Conservation (phyloP, 306 rosid genomes). For the Pyrus pyrifolia region DNA sequence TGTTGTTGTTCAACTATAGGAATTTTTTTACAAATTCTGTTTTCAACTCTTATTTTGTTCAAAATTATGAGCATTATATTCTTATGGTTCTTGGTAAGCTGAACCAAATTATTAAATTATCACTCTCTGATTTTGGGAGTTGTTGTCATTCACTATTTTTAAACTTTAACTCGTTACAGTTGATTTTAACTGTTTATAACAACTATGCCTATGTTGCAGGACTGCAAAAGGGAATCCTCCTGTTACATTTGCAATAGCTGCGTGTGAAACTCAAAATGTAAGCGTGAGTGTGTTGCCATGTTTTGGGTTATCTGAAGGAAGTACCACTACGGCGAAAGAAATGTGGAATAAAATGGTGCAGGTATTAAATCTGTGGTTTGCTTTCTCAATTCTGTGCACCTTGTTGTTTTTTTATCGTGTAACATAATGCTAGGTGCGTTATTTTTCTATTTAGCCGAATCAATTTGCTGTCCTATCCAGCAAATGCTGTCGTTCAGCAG, state of each 20-base stretch:
- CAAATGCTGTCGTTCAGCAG: neutral
- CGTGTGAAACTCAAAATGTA: slow-evolving; percentile 96
- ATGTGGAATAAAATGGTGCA: slow-evolving; percentile 83
- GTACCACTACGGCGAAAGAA: slow-evolving; percentile 59
- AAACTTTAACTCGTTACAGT: too few species aligned
- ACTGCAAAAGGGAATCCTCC: slow-evolving; percentile 91
- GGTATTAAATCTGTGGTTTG: slow-evolving; percentile 34
- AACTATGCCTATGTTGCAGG: slow-evolving; percentile 51
- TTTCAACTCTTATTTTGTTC: neutral
- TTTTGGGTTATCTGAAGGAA: slow-evolving; percentile 85
- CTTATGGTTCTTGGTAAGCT: neutral
- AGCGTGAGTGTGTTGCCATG: slow-evolving; percentile 82
- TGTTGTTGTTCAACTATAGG: neutral
- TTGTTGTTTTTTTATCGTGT: slow-evolving; percentile 10
- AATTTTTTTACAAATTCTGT: too few species aligned
- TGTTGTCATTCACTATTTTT: neutral
- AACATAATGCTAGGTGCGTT: neutral
- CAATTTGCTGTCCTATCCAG: neutral
- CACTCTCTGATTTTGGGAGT: neutral
- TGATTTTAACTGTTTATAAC: slow-evolving; percentile 17
- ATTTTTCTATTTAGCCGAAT: neutral
- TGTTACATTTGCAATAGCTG: slow-evolving; percentile 85
- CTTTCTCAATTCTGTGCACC: slow-evolving; percentile 4
- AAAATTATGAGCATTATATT: too few species aligned
- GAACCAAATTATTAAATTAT: neutral